A percentile compares a stretch with the other conserved stretches of the same genome.
Evolutionary conservation across 2,329 filamentous ascomycete species (phyloP).

Genomic region (Setomelanomma holmii): DNA sequence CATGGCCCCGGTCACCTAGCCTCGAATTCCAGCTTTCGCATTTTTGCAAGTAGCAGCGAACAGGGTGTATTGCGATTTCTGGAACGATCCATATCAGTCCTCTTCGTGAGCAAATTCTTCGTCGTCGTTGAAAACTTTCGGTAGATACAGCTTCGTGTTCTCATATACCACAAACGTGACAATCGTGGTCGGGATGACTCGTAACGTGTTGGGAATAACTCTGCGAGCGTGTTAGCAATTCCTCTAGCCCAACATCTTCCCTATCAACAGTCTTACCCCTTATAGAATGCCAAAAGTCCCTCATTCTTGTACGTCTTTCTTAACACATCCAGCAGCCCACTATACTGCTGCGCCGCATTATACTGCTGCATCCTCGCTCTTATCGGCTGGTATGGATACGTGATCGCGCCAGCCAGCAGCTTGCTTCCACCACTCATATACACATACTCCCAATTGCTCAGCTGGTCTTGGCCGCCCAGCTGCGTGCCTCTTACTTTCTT

Average conservation of each 20-base stretch:
- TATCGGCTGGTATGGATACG: conserved; percentile 95
- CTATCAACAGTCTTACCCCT: conserved; percentile 61
- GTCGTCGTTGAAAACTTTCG: conserved; percentile 48
- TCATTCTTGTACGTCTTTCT: conserved; percentile 79
- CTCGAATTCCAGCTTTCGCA: too few relatives aligned
- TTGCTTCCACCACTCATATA: conserved; percentile 81
- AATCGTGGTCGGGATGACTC: conserved; percentile 93
- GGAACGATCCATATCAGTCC: conserved; percentile 22
- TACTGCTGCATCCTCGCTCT: conserved; percentile 89
- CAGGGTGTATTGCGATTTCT: background rate
- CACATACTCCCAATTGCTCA: conserved; percentile 80
- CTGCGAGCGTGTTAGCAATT: conserved; percentile 29
- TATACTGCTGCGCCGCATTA: conserved; percentile 77
- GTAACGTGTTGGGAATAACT: conserved; percentile 83
- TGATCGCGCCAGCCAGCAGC: conserved; percentile 84
- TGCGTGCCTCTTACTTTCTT: conserved; percentile 65
- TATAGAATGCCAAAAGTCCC: conserved; percentile 85
- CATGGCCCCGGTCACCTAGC: too few relatives aligned
- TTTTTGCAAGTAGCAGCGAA: background rate
- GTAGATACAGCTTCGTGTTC: conserved; percentile 80
- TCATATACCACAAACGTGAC: conserved; percentile 98
- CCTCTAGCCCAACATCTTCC: background rate
- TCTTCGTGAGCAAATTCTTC: conserved; percentile 44
- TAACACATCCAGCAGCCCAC: conserved; percentile 74
- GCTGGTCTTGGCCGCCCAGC: conserved; percentile 46